Evolutionary conservation across 305 asterid genomes (phyloP), one percentile per base, ranked within the genome.

Genomic region (Plantago lanceolata): DNA sequence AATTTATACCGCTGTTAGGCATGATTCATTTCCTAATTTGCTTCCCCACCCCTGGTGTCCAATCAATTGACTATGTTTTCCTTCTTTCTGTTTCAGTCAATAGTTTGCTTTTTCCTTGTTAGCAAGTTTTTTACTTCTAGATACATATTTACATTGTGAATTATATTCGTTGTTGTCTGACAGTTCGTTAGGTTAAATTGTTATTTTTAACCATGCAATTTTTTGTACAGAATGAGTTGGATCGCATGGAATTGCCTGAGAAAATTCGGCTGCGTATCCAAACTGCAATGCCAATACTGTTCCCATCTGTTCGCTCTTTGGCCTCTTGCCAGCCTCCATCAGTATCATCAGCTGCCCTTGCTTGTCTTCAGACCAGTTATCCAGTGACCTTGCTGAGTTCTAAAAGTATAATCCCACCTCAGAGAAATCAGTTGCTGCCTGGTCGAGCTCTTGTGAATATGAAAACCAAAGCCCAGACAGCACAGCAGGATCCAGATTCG

Each of bases 211-310:
- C 29, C 40, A 16, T 28, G 43, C 66, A 61, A 16, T 31, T 50
- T 57, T 24, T 8, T 55, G 56, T 65, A 85, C 94, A 93, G 99
- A 86, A 79, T 67, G 99, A 93, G 26, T 79, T 93, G 84, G 88
- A 93, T 66, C 85, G 81, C 65, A 85, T 93, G 97, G 94, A 81
- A 78, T 69, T 93, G 73, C 97, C 99, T 0, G 92, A 90, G 62
- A 63, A 80, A 45, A 73, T 93, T 59, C 83, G 99, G 59, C 76
- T 85, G 84, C 97, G 97, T 31, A 86, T 93, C 58, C 99, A 93
- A 78, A 87, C 90, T 5, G 95, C 95, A 57, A 81, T 93, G 94
- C 97, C 99, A 0, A 63, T 87, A 68, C 81, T 87, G 40, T 65
- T 69, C 48, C 90, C 92, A 15, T 73, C 89, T 19, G 68, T 61